These are phyloP conservation scores for Aspergillus phoenicis DNA, from an alignment of 2,329 filamentous ascomycete species.

Conservation along the genomic window DNA sequence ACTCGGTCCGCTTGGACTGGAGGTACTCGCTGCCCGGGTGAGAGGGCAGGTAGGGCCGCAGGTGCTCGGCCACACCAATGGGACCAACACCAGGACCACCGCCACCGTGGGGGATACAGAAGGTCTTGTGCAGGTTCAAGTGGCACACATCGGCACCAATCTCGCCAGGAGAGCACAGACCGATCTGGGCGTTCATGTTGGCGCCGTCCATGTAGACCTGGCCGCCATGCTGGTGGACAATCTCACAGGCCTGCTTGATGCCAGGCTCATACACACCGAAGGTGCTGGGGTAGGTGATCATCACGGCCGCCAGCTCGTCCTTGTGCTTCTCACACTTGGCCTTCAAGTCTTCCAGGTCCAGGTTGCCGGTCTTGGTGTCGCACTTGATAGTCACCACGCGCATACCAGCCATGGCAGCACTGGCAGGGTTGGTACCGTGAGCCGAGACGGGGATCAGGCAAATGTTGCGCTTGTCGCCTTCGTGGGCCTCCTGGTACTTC, in stretches of 20 bases:
- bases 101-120: slow-evolving; percentile 95
- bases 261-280: slow-evolving; percentile 93
- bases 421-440: slow-evolving; percentile 94
- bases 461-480: slow-evolving; percentile 72
- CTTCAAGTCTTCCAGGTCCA: slow-evolving; percentile 83
- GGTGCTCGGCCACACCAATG: slow-evolving; percentile 84
- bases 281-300: slow-evolving; percentile 95
- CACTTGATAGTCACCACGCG: slow-evolving; percentile 91
- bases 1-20: slow-evolving; percentile 40
- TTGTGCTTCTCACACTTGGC: slow-evolving; percentile 87
- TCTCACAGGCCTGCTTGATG: slow-evolving; percentile 79
- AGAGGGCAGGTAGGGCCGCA: slow-evolving; percentile 74
- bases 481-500: slow-evolving; percentile 73
- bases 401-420: slow-evolving; percentile 95
- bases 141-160: slow-evolving; percentile 97
- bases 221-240: slow-evolving; percentile 85
- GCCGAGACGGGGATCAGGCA: slow-evolving; percentile 94
- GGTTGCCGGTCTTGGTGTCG: slow-evolving; percentile 80
- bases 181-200: slow-evolving; percentile 98
- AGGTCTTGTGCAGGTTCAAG: slow-evolving; percentile 97
- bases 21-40: slow-evolving; percentile 62
- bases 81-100: slow-evolving; percentile 92
- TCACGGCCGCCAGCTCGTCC: slow-evolving; percentile 84
- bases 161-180: slow-evolving; percentile 88
- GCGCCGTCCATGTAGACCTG: slow-evolving; percentile 99